Base-by-base conservation (phyloP, 106 monocot species). In the Dendrobium nobile region DNA sequence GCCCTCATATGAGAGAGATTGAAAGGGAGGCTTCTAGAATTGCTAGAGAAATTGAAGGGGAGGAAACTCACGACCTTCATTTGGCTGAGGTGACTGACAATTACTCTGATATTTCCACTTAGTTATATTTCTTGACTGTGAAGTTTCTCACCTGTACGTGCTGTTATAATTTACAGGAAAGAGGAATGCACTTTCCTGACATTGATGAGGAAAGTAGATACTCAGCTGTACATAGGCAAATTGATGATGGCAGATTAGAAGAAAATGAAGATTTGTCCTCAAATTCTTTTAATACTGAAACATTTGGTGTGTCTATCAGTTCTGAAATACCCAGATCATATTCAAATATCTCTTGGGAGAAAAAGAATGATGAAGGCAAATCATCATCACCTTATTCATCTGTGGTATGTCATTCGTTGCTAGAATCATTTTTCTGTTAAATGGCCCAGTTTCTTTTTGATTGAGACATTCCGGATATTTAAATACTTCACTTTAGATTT, bases 11-110 rank as follows among this genome's bases (percentile, higher is more conserved):
- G 84, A 89, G 64, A 75, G 95, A 95, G 20, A 82, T 86, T 44
- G 98, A 99, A 85, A 91, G 81, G 75, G 81, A 81, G 81, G 98
- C 98, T 77, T 80, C 86, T 78, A 91, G 87, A 87, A 84, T 99
- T 82, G 98, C 98, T n/a, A 95, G 92, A 83, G 91, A 99, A 91
- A 99, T 99, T 72, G 92, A 93, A 70, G 91, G 91, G 41, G 92
- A 95, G 88, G 98, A 87, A 20, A 99, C 95, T 31, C 67, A 84
- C 20, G 98, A 99, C 87, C 75, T 87, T 79, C 98, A 99, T 82
- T 75, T 91, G 77, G 92, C 98, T 67, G 98, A 99, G 92, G 98
- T 95, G 45, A 75, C 47, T 10, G 33, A 65, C 54, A 48, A 61
- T 31, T 68, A 55, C n/a, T 79, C 4, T 48, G 47, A 79, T 78